phyloP scores from a whole-genome alignment of 23 red algal genomes.

The Gracilariopsis chorda region DNA sequence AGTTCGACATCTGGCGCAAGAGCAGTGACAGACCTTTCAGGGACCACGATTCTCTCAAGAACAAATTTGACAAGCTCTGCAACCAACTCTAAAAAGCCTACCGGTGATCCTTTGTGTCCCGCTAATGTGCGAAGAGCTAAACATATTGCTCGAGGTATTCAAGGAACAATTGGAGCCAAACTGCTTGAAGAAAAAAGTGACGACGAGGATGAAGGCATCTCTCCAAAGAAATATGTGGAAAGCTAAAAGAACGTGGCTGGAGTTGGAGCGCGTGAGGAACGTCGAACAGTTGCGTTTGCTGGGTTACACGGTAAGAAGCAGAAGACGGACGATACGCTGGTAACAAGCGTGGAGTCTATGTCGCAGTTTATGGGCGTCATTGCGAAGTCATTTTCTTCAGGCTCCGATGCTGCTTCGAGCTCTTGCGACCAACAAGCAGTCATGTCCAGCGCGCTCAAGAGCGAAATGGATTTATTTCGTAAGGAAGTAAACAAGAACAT shows the following conservation, averaged over 20 bases:
- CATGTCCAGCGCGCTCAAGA: no score
- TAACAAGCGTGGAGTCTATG: background rate
- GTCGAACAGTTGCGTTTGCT: background rate
- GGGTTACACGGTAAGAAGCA: background rate
- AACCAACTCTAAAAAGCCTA: background rate
- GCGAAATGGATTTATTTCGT: no score
- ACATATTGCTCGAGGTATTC: background rate
- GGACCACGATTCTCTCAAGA: background rate
- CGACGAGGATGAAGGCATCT: background rate
- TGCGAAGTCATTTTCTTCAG: slow-evolving; percentile 3
- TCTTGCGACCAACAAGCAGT: no score
- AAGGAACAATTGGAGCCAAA: background rate
- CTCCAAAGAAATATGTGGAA: background rate
- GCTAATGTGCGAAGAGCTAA: background rate
- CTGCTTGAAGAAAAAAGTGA: background rate
- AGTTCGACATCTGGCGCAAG: background rate
- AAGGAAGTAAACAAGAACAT: no score
- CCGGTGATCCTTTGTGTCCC: background rate
- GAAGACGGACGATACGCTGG: background rate
- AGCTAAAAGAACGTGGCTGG: background rate
- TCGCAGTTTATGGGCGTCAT: background rate
- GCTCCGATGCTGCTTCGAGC: background rate
- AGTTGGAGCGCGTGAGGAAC: background rate
- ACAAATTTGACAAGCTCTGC: background rate
- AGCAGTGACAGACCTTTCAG: background rate